These are phyloP conservation scores for Monosporascus ibericus DNA, from an alignment of 2,329 filamentous ascomycete genomes.

Conservation along the genomic window DNA sequence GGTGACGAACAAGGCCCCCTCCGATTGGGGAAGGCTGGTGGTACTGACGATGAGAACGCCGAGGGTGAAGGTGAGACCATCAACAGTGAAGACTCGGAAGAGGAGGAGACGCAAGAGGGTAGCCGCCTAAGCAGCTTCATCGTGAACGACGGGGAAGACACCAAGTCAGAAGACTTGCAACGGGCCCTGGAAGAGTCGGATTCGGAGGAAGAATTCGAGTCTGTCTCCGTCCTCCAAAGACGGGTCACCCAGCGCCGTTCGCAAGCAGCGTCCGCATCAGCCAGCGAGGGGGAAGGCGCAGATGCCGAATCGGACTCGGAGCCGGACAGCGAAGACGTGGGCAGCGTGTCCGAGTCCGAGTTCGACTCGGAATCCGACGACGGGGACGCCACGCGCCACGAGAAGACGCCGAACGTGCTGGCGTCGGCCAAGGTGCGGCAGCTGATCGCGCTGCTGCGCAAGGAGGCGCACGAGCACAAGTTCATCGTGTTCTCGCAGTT, in stretches of 20 bases:
- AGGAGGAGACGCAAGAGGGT: conserved; percentile 39
- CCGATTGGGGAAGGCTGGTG: conserved; percentile 71
- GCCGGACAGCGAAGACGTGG: neutral
- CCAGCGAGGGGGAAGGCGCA: conserved; percentile 1
- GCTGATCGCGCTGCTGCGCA: conserved; percentile 71
- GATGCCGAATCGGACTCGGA: neutral
- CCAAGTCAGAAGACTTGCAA: conserved; percentile 21
- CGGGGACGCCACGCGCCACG: conserved; percentile 13
- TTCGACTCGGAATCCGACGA: too few species aligned
- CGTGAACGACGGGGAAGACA: conserved; percentile 41
- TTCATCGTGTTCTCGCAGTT: conserved; percentile 99
- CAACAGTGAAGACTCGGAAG: conserved; percentile 62
- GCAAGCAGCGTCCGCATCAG: conserved; percentile 1
- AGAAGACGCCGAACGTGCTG: conserved; percentile 46
- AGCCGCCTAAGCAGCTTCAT: conserved; percentile 52
- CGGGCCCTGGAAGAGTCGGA: conserved; percentile 21
- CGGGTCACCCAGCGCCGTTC: conserved; percentile 14
- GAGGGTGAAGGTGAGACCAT: conserved; percentile 82
- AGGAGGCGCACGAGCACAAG: conserved; percentile 78
- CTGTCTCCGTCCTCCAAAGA: conserved; percentile 19
- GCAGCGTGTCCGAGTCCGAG: too few species aligned
- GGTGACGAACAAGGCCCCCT: conserved; percentile 56
- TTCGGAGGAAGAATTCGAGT: conserved; percentile 24
- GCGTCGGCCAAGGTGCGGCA: conserved; percentile 89
- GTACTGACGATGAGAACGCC: conserved; percentile 78